A percentile compares a stretch with the other conserved stretches of the same genome.
These are phyloP conservation scores for Gomphus bonarii DNA, from an alignment of 1,284 basidiomycete genomes.

Conservation along the genomic window DNA sequence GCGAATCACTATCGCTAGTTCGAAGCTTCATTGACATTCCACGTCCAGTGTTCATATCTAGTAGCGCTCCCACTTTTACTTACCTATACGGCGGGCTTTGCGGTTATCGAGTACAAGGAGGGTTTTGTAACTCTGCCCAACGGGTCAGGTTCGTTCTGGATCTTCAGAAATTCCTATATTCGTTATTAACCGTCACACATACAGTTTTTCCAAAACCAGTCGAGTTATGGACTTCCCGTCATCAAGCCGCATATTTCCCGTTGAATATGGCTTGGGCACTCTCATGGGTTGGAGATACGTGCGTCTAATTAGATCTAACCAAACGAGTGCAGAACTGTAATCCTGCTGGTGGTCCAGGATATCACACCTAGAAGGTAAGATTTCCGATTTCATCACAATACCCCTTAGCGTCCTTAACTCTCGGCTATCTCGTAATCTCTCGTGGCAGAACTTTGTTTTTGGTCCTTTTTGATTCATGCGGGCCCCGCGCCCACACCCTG, in stretches of 20 bases:
- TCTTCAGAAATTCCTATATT: not conserved
- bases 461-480: conserved; percentile 66
- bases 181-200: conserved; percentile 30
- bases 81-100: conserved; percentile 48
- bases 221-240: conserved; percentile 37
- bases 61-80: conserved; percentile 49
- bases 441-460: conserved; percentile 61
- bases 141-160: conserved; percentile 21
- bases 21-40: not conserved
- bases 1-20: conserved; percentile 18
- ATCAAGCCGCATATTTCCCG: conserved; percentile 47
- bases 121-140: conserved; percentile 41
- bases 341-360: conserved; percentile 33
- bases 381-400: not conserved
- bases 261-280: conserved; percentile 50
- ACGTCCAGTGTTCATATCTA: conserved; percentile 58
- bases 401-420: not conserved
- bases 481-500: conserved; percentile 52
- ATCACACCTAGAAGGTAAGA: conserved; percentile 62
- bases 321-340: not conserved
- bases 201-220: conserved; percentile 58
- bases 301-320: conserved; percentile 18
- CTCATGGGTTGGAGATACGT: conserved; percentile 67
- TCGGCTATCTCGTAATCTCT: not conserved
- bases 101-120: conserved; percentile 59